These are phyloP conservation scores for Puccinellia tenuiflora DNA, from an alignment of 176 grass and related monocot genomes.

Conservation along the genomic window DNA sequence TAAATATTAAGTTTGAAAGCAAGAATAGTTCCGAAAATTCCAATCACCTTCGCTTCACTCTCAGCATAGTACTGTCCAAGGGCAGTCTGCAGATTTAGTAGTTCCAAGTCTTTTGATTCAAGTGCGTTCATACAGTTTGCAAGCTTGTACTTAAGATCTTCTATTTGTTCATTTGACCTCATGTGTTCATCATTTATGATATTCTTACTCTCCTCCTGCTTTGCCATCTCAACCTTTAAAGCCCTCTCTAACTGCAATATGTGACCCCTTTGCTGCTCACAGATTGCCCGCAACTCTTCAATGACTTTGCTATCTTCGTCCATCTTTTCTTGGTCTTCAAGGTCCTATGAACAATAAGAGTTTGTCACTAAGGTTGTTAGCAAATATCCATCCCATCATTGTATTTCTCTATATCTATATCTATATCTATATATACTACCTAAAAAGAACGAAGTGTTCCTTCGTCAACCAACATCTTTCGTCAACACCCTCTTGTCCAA, in stretches of 20 bases:
- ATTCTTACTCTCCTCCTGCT: slow-evolving; percentile 67
- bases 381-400: slow-evolving; percentile 16
- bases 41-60: slow-evolving; percentile 82
- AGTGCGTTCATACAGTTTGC: slow-evolving; percentile 65
- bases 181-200: slow-evolving; percentile 56
- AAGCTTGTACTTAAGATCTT: slow-evolving; percentile 76
- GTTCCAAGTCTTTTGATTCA: slow-evolving; percentile 79
- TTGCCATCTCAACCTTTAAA: slow-evolving; percentile 58
- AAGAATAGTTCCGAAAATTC: not conserved
- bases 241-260: slow-evolving; percentile 81
- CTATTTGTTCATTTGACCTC: slow-evolving; percentile 73
- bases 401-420: not conserved
- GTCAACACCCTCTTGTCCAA: too few species aligned
- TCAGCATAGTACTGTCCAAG: slow-evolving; percentile 99
- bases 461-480: too few species aligned
- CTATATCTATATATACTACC: too few species aligned
- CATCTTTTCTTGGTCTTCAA: slow-evolving; percentile 97
- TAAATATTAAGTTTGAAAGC: not conserved
- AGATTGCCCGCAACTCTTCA: slow-evolving; percentile 59
- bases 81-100: slow-evolving; percentile 95
- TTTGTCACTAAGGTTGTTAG: not conserved
- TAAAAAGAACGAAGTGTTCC: too few species aligned
- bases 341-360: slow-evolving; percentile 49
- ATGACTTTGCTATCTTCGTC: slow-evolving; percentile 84
- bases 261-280: slow-evolving; percentile 64